Evolutionary conservation across 768 basidiomycete genomes (phyloP), one percentile per base, ranked within the genome.

Genomic region (Suillus hirtellus): DNA sequence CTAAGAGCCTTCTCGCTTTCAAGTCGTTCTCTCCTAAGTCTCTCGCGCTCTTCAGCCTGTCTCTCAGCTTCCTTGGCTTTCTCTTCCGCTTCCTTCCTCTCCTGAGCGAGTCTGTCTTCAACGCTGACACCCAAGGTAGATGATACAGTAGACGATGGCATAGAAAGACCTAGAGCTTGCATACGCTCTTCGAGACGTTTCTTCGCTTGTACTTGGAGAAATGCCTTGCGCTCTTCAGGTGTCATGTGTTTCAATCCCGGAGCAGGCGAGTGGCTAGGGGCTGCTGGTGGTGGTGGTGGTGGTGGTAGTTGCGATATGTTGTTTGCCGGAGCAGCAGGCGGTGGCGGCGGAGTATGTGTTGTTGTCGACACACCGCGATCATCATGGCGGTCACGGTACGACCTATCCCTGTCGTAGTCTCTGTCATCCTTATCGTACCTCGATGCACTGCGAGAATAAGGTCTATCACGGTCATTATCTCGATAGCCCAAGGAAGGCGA

Each of bases 81-180:
- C 73, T 93, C 92, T 66, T 95, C 95, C 0, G 96, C 96, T 72
- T 97, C 96, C 71, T 84, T 88, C 80, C 90, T 92, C 71, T 99
- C 96, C 68, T 87, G 82, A 43, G 85, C 88, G 6, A 99, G 82
- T 11, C 96, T 80, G 67, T 95, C 92, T 71, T 94, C 91, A 3
- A 97, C 93, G 60, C 81, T 84, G 8, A 85, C 88, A 73, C 97
- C 96, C 11, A 95, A 79, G 14, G 81, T 75, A 8, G 86, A 73
- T 35, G 84, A 76, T 6, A 66, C 35, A 8, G 60, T 40, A 8
- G 81, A 68, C 0, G 78, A 47, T 12, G 80, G 73, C 1, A 84
- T 73, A 15, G 82, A 81, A 19, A 97, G 84, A 6, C 96, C 96
- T 11, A 98, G 83, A 0, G 89, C 90, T 44, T 87, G 85, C 82